Base-by-base conservation (phyloP, 495 filamentous ascomycete genomes). In the Cladorrhinum samala region DNA sequence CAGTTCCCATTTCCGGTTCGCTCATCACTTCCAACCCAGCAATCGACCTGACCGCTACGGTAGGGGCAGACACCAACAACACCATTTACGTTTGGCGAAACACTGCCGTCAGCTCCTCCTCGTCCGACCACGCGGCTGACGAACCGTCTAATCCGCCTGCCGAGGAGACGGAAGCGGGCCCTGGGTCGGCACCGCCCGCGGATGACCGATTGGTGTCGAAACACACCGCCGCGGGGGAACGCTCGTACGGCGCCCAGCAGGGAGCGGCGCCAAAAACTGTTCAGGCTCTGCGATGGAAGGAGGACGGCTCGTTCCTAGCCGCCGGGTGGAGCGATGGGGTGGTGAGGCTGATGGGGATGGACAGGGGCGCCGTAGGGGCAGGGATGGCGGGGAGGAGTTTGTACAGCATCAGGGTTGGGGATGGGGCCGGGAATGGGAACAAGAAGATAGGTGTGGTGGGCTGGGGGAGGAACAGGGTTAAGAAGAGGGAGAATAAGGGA, bases 11-110 rank as follows among this genome's bases (percentile, higher is more conserved):
- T 14, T 50, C 24, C 8, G 7, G 27, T 46, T 68, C 71, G 50
- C 76, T 82, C 47, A 62, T 91, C 25, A 74, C 85, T 14, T 89
- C 86, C 68, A 92, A 88, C 70, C 89, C 90, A 9, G 82, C 81
- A 20, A 88, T 92, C 80, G 88, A 93, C 69, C 76, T 96, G 49
- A 71, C 89, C 30, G 85, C 83, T n/a, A 83, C 83, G 13, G 89
- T 56, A 59, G 88, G 65, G 45, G n/a, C n/a, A n/a, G 89, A 87
- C 49, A 83, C 83, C 0, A 84, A 86, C 60, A 71, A 77, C 3
- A 83, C 86, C 2, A 85, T 92, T 41, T 56, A 57, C 60, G 82
- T 87, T 5, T 80, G 65, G 70, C 72, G 68, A 33, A 36, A 33
- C 27, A 11, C 5, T 33, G 6, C 11, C 11, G 27, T 33, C 11